These are phyloP conservation scores for Arthroderma sp. DNA, from an alignment of 2,329 filamentous ascomycete genomes.

Conservation along the genomic window DNA sequence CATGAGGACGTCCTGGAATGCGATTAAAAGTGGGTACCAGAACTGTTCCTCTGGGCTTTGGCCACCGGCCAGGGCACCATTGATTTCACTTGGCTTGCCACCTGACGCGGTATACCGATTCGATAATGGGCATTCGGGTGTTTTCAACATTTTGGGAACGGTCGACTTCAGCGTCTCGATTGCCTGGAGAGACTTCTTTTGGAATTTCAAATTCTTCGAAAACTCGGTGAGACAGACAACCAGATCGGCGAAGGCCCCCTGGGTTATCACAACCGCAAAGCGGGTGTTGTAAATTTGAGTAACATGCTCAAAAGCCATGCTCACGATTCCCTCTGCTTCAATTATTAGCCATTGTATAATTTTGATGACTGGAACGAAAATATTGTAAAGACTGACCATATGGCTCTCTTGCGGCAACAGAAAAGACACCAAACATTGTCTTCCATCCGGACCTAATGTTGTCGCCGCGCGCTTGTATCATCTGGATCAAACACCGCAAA, in stretches of 20 bases:
- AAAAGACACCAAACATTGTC: conserved; percentile 99
- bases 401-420: conserved; percentile 75
- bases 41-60: conserved; percentile 94
- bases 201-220: conserved; percentile 95
- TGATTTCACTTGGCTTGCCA: not conserved
- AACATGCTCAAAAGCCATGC: conserved; percentile 92
- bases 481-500: conserved; percentile 87
- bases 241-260: conserved; percentile 91
- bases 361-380: not conserved
- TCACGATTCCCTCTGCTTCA: conserved; percentile 70
- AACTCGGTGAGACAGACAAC: conserved; percentile 96
- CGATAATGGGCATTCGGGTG: conserved; percentile 85
- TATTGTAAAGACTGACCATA: conserved; percentile 42
- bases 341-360: conserved; percentile 11
- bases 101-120: conserved; percentile 42
- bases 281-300: conserved; percentile 89
- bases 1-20: conserved; percentile 98
- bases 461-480: conserved; percentile 93
- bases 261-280: conserved; percentile 89
- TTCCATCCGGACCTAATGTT: conserved; percentile 98
- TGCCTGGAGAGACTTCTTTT: conserved; percentile 93
- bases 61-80: not conserved
- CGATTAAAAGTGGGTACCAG: conserved; percentile 96
- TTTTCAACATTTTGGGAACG: conserved; percentile 87
- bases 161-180: conserved; percentile 91